Conservation (phyloP, 805 yeast species). For the Maudiozyma saulgeensis region DNA sequence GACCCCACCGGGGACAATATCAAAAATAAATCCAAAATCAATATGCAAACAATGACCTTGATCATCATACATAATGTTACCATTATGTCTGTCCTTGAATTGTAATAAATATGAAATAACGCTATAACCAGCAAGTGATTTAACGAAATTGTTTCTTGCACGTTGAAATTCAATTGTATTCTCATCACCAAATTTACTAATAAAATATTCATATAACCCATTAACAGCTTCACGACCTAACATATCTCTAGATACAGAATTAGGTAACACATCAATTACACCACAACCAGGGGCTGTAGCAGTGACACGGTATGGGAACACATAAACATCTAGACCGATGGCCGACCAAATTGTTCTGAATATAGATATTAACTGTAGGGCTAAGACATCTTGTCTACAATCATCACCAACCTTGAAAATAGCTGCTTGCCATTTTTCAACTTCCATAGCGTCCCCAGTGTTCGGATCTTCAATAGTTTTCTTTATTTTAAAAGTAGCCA, state of each 20-base stretch:
- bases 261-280: conserved; percentile 93
- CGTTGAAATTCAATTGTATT: conserved; percentile 78
- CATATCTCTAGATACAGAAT: conserved; percentile 94
- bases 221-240: conserved; percentile 97
- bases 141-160: conserved; percentile 87
- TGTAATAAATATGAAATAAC: conserved; percentile 83
- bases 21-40: conserved; percentile 97
- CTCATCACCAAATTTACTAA: conserved; percentile 91
- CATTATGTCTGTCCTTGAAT: conserved; percentile 96
- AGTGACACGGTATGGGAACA: conserved; percentile 89
- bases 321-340: conserved; percentile 81
- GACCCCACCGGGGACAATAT: conserved; percentile 98
- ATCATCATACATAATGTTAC: conserved; percentile 92
- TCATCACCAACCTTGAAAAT: conserved; percentile 99
- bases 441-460: conserved; percentile 32
- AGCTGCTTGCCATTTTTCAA: conserved; percentile 84
- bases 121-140: conserved; percentile 90
- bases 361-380: conserved; percentile 81
- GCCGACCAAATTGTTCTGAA: conserved; percentile 85
- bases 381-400: conserved; percentile 94
- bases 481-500: conserved; percentile 87
- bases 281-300: conserved; percentile 99
- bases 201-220: conserved; percentile 87
- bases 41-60: conserved; percentile 92
- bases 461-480: conserved; percentile 39